Percentiles rank a stretch among this genome's conserved stretches.
These are phyloP conservation scores for Dioszegia crocea DNA, from an alignment of 768 basidiomycete species.

Conservation along the genomic window DNA sequence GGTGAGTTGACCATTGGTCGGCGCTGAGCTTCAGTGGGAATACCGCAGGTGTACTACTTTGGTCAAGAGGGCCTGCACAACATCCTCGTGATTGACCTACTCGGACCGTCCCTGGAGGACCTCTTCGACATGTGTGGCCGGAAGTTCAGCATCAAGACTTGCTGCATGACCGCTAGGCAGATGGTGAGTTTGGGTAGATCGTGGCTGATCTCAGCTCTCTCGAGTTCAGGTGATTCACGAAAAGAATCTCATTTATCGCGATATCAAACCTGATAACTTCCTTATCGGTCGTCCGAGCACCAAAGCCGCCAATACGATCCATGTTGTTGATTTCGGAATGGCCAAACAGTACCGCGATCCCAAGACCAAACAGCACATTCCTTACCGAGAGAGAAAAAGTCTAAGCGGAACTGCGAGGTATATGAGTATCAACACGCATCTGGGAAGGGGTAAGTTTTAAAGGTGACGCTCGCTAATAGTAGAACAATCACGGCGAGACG, in stretches of 20 bases:
- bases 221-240: slow-evolving; percentile 98
- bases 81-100: slow-evolving; percentile 94
- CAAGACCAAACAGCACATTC: slow-evolving; percentile 98
- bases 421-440: slow-evolving; percentile 99
- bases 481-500: slow-evolving; percentile 81
- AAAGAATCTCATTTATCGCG: slow-evolving; percentile 98
- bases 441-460: slow-evolving; percentile 74
- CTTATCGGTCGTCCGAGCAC: slow-evolving; percentile 90
- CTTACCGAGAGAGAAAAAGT: slow-evolving; percentile 96
- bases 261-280: slow-evolving; percentile 99
- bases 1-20: slow-evolving; percentile 58
- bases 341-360: slow-evolving; percentile 99
- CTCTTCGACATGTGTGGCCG: slow-evolving; percentile 98
- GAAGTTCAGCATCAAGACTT: slow-evolving; percentile 96
- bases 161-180: slow-evolving; percentile 97
- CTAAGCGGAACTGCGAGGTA: slow-evolving; percentile 95
- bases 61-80: slow-evolving; percentile 99
- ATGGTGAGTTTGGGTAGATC: slow-evolving; percentile 64
- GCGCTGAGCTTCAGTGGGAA: slow-evolving; percentile 63
- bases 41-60: slow-evolving; percentile 99
- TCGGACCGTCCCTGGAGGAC: slow-evolving; percentile 94
- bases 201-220: slow-evolving; percentile 60
- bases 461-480: neutral
- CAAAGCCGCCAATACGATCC: slow-evolving; percentile 69
- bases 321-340: slow-evolving; percentile 97